phyloP scores from a whole-genome alignment of 2,329 filamentous ascomycete species.

The Macroventuria anomochaeta region DNA sequence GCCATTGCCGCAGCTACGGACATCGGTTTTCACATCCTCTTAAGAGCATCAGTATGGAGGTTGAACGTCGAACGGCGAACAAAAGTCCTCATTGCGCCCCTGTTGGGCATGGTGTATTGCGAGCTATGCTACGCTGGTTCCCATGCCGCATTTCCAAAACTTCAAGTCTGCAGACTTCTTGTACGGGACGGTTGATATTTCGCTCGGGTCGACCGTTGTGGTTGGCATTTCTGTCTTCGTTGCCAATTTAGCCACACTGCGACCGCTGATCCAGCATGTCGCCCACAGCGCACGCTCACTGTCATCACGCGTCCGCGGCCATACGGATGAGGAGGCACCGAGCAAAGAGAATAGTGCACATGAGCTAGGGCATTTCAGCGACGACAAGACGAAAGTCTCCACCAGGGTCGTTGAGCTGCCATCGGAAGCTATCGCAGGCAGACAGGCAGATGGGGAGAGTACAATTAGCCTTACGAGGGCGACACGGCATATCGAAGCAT shows the following conservation, averaged over 20 bases:
- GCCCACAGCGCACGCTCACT: background rate
- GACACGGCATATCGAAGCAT: background rate
- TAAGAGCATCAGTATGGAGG: slow-evolving; percentile 57
- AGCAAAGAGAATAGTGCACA: background rate
- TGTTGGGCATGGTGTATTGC: slow-evolving; percentile 23
- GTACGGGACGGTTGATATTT: slow-evolving; percentile 24
- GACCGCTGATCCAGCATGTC: slow-evolving; percentile 13
- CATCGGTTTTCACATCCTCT: slow-evolving; percentile 21
- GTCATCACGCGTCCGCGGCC: background rate
- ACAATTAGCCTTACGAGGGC: background rate
- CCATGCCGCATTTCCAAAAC: slow-evolving; percentile 23
- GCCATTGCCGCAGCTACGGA: slow-evolving; percentile 20
- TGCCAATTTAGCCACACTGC: slow-evolving; percentile 24
- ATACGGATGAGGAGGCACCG: background rate
- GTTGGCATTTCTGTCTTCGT: slow-evolving; percentile 20
- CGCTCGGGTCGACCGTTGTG: slow-evolving; percentile 27
- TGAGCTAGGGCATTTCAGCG: background rate
- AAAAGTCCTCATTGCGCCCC: slow-evolving; percentile 17
- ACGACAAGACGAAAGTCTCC: background rate
- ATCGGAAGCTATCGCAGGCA: background rate
- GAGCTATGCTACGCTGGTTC: slow-evolving; percentile 22
- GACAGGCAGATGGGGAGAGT: background rate
- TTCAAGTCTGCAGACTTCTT: slow-evolving; percentile 26
- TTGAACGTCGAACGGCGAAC: slow-evolving; percentile 57
- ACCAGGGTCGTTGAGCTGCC: background rate